phyloP scores from a whole-genome alignment of 257 asterid genomes.

The Cinchona pubescens region DNA sequence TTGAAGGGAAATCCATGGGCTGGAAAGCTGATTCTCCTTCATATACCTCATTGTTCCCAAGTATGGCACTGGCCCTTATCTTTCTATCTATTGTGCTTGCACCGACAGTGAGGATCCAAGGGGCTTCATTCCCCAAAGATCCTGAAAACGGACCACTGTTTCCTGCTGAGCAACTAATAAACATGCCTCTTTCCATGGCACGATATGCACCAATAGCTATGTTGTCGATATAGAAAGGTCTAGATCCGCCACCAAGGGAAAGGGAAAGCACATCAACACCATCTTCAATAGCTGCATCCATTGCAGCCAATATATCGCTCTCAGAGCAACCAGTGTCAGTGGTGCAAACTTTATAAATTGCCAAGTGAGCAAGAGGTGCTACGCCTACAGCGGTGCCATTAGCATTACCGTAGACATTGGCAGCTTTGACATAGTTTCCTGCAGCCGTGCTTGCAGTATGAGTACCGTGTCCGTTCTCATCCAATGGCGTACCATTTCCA shows the following conservation, averaged over 20 bases:
- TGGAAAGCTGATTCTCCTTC: conserved; percentile 20
- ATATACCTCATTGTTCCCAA: conserved; percentile 13
- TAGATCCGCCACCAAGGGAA: neutral
- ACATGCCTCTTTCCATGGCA: conserved; percentile 18
- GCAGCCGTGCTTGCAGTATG: conserved; percentile 23
- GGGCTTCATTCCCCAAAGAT: conserved; percentile 9
- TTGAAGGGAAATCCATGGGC: conserved; percentile 12
- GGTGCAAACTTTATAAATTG: conserved; percentile 12
- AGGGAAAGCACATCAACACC: conserved; percentile 18
- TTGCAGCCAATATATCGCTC: conserved; percentile 18
- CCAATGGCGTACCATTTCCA: neutral
- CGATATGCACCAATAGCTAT: conserved; percentile 8
- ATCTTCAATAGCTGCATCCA: conserved; percentile 15
- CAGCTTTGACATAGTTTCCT: conserved; percentile 20
- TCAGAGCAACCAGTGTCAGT: conserved; percentile 4
- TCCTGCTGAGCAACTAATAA: conserved; percentile 18
- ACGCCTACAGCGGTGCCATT: conserved; percentile 17
- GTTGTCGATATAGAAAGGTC: neutral
- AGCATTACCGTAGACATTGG: conserved; percentile 23
- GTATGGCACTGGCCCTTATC: conserved; percentile 9
- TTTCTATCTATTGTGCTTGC: conserved; percentile 20
- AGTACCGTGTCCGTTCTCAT: conserved; percentile 19
- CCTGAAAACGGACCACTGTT: neutral
- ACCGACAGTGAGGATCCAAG: conserved; percentile 23
- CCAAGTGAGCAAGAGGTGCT: conserved; percentile 24